Conservation (phyloP, 805 yeast species). For the Metschnikowia bowlesiae region DNA sequence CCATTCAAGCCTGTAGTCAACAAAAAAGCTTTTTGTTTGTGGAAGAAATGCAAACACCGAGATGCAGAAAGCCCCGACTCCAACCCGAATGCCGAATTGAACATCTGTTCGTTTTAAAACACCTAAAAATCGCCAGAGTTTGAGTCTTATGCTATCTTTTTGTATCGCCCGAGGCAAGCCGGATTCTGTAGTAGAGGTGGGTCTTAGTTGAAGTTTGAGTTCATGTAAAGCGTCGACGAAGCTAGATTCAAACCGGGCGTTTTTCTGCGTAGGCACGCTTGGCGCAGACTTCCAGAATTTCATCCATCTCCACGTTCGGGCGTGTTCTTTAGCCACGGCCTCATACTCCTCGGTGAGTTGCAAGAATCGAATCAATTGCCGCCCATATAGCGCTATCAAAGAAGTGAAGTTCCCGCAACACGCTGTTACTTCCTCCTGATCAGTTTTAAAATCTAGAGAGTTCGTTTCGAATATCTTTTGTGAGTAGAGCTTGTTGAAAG, state of each 20-base stretch:
- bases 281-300: conserved; percentile 43
- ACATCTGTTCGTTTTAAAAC: conserved; percentile 60
- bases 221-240: conserved; percentile 19
- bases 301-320: conserved; percentile 48
- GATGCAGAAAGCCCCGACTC: conserved; percentile 65
- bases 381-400: conserved; percentile 57
- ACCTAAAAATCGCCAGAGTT: conserved; percentile 48
- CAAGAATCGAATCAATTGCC: conserved; percentile 50
- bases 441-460: conserved; percentile 42
- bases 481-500: conserved; percentile 55
- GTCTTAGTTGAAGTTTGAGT: conserved; percentile 14
- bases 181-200: neutral
- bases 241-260: conserved; percentile 8
- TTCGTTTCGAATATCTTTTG: conserved; percentile 46
- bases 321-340: conserved; percentile 15
- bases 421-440: conserved; percentile 79
- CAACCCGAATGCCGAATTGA: conserved; percentile 76
- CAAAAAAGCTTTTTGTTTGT: conserved; percentile 49
- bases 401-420: conserved; percentile 77
- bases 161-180: neutral
- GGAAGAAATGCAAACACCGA: conserved; percentile 66
- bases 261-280: conserved; percentile 5
- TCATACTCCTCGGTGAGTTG: conserved; percentile 40
- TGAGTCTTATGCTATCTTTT: conserved; percentile 6
- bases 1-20: conserved; percentile 79